These are phyloP conservation scores for Colletotrichum nymphaeae DNA, from an alignment of 2,329 filamentous ascomycete species.

Conservation along the genomic window DNA sequence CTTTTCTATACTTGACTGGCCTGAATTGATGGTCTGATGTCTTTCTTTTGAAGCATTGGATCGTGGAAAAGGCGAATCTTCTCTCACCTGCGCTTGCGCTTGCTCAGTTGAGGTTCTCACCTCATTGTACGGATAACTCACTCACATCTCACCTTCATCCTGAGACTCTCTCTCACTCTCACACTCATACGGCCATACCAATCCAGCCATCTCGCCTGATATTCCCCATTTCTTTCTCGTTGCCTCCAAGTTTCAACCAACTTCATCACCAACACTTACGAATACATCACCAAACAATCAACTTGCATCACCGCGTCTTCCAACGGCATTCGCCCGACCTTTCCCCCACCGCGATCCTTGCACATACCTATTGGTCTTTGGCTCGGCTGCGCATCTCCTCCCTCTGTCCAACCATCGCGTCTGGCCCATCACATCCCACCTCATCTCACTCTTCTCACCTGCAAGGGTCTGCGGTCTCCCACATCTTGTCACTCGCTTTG, in stretches of 20 bases:
- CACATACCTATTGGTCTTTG: background rate
- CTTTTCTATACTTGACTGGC: background rate
- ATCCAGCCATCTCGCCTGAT: no score
- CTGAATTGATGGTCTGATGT: background rate
- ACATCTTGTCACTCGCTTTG: background rate
- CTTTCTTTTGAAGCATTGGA: background rate
- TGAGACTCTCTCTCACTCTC: background rate
- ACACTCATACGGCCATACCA: background rate
- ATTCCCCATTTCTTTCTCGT: background rate
- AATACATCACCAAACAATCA: background rate
- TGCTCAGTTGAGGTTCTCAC: background rate
- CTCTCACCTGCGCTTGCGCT: background rate
- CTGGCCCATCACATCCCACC: background rate
- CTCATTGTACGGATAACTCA: background rate
- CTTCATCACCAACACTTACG: background rate
- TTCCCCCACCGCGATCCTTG: background rate
- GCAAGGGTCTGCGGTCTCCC: background rate
- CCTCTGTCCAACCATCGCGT: background rate
- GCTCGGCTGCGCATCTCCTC: background rate
- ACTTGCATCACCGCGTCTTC: background rate
- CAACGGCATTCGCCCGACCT: background rate
- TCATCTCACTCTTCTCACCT: background rate
- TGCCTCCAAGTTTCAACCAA: background rate
- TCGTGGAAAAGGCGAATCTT: background rate
- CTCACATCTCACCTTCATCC: background rate